Percentiles rank a stretch among this genome's conserved stretches.
Conservation (phyloP, 768 basidiomycete genomes). For the Lentinula aciculospora region DNA sequence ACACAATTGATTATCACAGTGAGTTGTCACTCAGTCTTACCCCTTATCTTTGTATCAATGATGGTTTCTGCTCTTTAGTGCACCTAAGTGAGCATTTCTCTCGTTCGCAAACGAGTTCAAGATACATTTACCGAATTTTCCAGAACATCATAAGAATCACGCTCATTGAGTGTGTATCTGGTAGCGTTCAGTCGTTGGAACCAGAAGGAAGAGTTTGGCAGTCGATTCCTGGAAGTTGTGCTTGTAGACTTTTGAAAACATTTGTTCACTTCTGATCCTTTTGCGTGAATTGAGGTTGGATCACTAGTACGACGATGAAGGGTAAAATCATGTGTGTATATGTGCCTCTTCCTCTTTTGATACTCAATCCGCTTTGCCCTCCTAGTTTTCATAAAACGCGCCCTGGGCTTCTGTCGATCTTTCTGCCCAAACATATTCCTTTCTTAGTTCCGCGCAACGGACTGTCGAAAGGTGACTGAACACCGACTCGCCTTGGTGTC, state of each 20-base stretch:
- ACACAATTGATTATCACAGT: constrained; percentile 90
- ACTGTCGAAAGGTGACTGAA: too few species aligned
- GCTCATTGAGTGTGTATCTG: constrained; percentile 46
- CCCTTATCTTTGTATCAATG: not conserved
- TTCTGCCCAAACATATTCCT: too few species aligned
- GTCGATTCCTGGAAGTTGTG: not conserved
- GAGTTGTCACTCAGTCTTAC: constrained; percentile 27
- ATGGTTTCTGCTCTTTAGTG: constrained; percentile 39
- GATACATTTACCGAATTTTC: not conserved
- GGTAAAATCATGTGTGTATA: too few species aligned
- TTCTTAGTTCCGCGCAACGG: too few species aligned
- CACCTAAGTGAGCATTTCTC: constrained; percentile 63
- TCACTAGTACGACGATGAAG: too few species aligned
- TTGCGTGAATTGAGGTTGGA: not conserved
- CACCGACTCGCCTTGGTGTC: too few species aligned
- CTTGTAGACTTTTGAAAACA: not conserved
- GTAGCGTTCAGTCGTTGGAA: constrained; percentile 3
- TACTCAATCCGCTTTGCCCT: too few species aligned
- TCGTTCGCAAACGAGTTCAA: not conserved
- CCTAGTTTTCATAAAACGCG: too few species aligned
- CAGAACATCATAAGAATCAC: constrained; percentile 90
- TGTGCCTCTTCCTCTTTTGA: too few species aligned
- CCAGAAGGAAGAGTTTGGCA: not conserved
- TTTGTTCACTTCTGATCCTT: not conserved
- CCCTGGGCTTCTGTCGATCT: too few species aligned